These are phyloP conservation scores for Massariosphaeria phaeospora DNA, from an alignment of 495 filamentous ascomycete genomes.

Conservation along the genomic window DNA sequence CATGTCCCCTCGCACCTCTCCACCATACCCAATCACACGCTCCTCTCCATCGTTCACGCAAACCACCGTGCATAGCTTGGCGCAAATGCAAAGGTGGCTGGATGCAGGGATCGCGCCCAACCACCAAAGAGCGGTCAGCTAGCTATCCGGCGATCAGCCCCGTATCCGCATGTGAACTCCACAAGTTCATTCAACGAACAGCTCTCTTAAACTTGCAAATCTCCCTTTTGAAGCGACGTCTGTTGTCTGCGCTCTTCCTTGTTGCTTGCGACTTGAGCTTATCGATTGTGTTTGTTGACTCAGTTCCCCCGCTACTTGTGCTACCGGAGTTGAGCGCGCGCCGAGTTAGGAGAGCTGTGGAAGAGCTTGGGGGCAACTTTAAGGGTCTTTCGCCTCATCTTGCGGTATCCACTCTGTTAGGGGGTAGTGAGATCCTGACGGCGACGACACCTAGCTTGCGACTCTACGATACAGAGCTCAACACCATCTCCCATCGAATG, in stretches of 20 bases:
- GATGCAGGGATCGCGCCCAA: slow-evolving; percentile 14
- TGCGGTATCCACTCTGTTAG: background rate
- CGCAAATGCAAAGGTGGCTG: background rate
- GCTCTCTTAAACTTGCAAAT: background rate
- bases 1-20: no score
- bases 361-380: background rate
- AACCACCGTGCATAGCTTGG: slow-evolving; percentile 7
- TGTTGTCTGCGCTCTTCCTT: background rate
- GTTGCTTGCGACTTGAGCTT: no score
- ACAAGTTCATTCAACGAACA: background rate
- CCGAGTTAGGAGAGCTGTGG: background rate
- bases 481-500: background rate
- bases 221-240: background rate
- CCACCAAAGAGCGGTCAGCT: slow-evolving; percentile 19
- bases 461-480: no score
- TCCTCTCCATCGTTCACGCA: slow-evolving; percentile 7
- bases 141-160: background rate
- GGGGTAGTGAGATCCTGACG: no score
- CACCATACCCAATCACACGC: slow-evolving; percentile 10
- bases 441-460: no score
- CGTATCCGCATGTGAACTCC: background rate
- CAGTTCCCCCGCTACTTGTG: background rate
- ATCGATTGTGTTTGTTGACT: no score
- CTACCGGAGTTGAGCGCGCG: background rate
- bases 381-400: background rate